phyloP scores from a whole-genome alignment of 768 basidiomycete genomes.

The Lentinula detonsa region DNA sequence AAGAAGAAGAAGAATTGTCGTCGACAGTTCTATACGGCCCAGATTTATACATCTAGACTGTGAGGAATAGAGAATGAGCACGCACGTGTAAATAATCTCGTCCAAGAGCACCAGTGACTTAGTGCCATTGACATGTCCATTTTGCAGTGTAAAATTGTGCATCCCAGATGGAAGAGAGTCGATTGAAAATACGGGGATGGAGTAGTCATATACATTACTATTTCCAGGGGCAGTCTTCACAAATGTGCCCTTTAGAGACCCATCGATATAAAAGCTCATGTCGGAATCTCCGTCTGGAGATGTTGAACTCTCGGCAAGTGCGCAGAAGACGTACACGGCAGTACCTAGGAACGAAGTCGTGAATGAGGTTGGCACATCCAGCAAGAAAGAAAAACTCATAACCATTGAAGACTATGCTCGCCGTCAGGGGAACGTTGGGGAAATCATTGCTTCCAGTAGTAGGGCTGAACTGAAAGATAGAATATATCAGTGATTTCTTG shows the following conservation, averaged over 20 bases:
- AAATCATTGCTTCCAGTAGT: slow-evolving; percentile 9
- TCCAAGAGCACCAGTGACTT: slow-evolving; percentile 23
- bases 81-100: slow-evolving; percentile 23
- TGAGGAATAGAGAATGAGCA: background rate
- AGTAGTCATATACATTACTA: slow-evolving; percentile 17
- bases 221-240: slow-evolving; percentile 11
- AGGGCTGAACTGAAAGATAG: slow-evolving; percentile 9
- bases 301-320: slow-evolving; percentile 19
- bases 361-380: background rate
- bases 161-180: slow-evolving; percentile 13
- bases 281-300: slow-evolving; percentile 22
- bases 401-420: slow-evolving; percentile 30
- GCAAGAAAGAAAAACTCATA: slow-evolving; percentile 1
- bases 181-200: slow-evolving; percentile 23
- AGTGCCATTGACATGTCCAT: slow-evolving; percentile 17
- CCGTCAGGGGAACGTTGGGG: slow-evolving; percentile 17
- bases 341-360: slow-evolving; percentile 21
- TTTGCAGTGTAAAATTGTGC: slow-evolving; percentile 23
- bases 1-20: background rate
- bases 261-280: slow-evolving; percentile 29
- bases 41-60: background rate
- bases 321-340: slow-evolving; percentile 39
- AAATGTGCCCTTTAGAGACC: slow-evolving; percentile 19
- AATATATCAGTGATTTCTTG: background rate
- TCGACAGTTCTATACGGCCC: background rate